Evolutionary conservation across 1,284 basidiomycete genomes (phyloP), one percentile per base, ranked within the genome.

Genomic region (Microbotryum saponariae): DNA sequence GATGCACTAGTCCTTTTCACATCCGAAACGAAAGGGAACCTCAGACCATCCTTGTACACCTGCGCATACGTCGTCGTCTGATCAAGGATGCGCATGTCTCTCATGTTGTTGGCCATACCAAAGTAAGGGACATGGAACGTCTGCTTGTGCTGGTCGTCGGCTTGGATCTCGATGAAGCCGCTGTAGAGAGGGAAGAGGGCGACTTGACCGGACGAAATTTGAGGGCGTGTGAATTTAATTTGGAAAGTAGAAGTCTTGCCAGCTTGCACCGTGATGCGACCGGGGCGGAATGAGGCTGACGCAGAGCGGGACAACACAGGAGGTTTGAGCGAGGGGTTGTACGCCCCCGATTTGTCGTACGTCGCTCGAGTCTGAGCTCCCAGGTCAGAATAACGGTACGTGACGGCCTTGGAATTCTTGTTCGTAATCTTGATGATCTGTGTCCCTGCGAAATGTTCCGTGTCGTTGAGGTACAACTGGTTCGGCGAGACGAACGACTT

Each of bases 391-490:
- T 64, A 42, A 23, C 44, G 51, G 60, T 68, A 68, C 8, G 33
- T 52, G 3, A 64, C 52, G 10, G 64, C 6, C 5, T 12, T 47
- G 1, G 51, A 16, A 33, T 63, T 62, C 31, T 33, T 55, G 64
- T 68, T 68, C 16, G 57, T 56, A 56, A 78, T 78, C 73, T 70
- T 74, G 54, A 77, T 51, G 42, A 63, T 69, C 59, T 75, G 84
- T 75, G 70, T 57, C 55, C 75, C 70, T 56, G 76, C 73, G 71
- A 83, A 82, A 71, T 85, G 76, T 1, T 81, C 79, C 1, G 86
- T 88, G 73, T 88, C 86, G 73, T 88, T 89, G 57, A 87, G 76
- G 61, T 83, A 74, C 25, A 88, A 74, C 72, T 84, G 80, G 6
- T 81, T 78, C 4, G 84, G 85, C 4, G 79, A 79, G 42, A 88